These are phyloP conservation scores for Penicillium samsonianum DNA, from an alignment of 495 filamentous ascomycete genomes.

Conservation along the genomic window DNA sequence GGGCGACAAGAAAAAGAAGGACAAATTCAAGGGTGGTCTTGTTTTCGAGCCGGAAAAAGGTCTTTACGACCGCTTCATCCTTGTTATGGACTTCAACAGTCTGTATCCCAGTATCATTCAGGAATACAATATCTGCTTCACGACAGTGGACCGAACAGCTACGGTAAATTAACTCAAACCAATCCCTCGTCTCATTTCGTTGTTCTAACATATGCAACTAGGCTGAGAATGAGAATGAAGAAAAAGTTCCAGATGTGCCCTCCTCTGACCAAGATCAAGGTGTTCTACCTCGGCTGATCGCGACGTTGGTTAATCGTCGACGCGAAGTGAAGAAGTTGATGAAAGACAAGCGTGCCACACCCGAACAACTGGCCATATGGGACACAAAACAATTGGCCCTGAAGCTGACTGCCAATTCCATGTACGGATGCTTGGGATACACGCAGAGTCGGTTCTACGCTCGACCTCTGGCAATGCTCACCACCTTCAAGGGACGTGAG, in stretches of 20 bases:
- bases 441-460: conserved; percentile 96
- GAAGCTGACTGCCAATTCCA: conserved; percentile 97
- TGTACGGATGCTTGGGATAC: conserved; percentile 98
- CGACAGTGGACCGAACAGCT: conserved; percentile 78
- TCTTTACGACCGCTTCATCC: conserved; percentile 91
- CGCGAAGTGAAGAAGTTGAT: conserved; percentile 91
- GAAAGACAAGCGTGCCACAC: conserved; percentile 86
- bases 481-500: conserved; percentile 95
- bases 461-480: conserved; percentile 90
- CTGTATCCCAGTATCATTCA: conserved; percentile 98
- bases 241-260: conserved; percentile 75
- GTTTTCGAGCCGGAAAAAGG: conserved; percentile 98
- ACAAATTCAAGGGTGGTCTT: conserved; percentile 97
- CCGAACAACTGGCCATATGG: conserved; percentile 89
- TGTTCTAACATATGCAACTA: conserved; percentile 33
- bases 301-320: conserved; percentile 82
- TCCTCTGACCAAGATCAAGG: conserved; percentile 68
- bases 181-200: background rate
- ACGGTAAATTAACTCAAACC: conserved; percentile 47
- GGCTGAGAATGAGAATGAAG: conserved; percentile 73
- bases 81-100: conserved; percentile 99
- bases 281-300: conserved; percentile 85
- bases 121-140: conserved; percentile 99
- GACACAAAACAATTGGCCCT: conserved; percentile 96
- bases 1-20: conserved; percentile 94